Evolutionary conservation across 257 asterid species (phyloP).

Genomic region (Eustoma russellianum): DNA sequence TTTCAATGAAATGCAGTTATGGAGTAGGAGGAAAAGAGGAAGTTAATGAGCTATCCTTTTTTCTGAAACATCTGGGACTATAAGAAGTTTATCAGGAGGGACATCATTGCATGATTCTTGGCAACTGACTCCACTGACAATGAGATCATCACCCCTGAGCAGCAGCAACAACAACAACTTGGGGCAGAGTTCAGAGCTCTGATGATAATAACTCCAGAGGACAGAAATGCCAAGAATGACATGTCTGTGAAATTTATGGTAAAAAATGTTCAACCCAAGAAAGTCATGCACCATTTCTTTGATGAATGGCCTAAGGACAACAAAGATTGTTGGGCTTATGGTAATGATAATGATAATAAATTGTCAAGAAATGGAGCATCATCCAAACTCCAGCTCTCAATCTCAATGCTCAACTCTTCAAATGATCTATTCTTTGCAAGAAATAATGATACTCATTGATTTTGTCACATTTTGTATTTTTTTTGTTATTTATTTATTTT

Average conservation of each 20-base stretch:
- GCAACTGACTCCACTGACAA: slow-evolving; percentile 40
- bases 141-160: slow-evolving; percentile 33
- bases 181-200: slow-evolving; percentile 37
- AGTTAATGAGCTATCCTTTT: slow-evolving; percentile 39
- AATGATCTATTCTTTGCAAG: too few species aligned
- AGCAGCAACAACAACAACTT: slow-evolving; percentile 16
- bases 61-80: slow-evolving; percentile 33
- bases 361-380: slow-evolving; percentile 17
- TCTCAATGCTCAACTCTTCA: slow-evolving; percentile 7
- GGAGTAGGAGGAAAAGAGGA: slow-evolving; percentile 37
- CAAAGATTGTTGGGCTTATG: slow-evolving; percentile 31
- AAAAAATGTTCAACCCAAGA: slow-evolving; percentile 40
- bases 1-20: slow-evolving; percentile 16
- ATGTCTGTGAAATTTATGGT: slow-evolving; percentile 2
- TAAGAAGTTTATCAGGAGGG: slow-evolving; percentile 27
- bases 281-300: slow-evolving; percentile 87
- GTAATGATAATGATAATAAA: slow-evolving; percentile 26
- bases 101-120: slow-evolving; percentile 27
- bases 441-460: not conserved
- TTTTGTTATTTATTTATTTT: not conserved
- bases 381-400: slow-evolving; percentile 39
- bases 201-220: slow-evolving; percentile 14
- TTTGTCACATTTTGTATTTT: not conserved
- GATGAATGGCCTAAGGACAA: slow-evolving; percentile 69
- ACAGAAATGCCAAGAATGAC: slow-evolving; percentile 14